Base-by-base conservation (phyloP, 768 basidiomycete species). In the Auricularia sp. region DNA sequence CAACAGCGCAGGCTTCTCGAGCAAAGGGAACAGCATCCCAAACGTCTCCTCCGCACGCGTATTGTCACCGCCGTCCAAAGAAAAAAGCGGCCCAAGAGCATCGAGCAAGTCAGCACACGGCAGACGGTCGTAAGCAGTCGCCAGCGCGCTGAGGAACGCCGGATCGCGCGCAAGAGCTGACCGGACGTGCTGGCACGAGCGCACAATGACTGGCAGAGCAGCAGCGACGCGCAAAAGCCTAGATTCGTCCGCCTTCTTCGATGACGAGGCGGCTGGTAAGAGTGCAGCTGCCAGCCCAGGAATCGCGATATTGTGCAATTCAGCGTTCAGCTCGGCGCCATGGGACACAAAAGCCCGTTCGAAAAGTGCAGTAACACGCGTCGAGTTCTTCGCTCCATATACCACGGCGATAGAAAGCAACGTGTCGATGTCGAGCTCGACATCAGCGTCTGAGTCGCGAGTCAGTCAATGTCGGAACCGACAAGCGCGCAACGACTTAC, bases 401-500 rank as follows among this genome's bases (percentile, higher is more conserved):
- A 14, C 5, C 7, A 59, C 56, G 24, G 56, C 24, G 5, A 59
- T 33, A 7, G 24, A 14, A 5, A 59, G 18, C 6, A 59, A 24
- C 5, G 56, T 34, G 56, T 59, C 56, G 29, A 59, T 24, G 34
- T 24, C 21, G 10, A 18, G 39, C 8, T 42, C 39, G 13, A 42
- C 56, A 10, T 29, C 29, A 10, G 56, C 56, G 34, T 59, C 34
- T 59, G 18, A 29, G 11, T 14, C 4, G 14, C 54, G 29, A 29
- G 29, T 10, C 11, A 59, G 56, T 59, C 56, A 59, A 29, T 8
- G 6, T 29, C 34, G 45, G 37, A 7, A 64, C 61, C 54, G 47
- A 54, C 42, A 47, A 29, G 42, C 34, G 5, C 44, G 10, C 39
- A 21, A n/a, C 21, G 39, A 24, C 34, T 45, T 18, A 13, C 75